A percentile compares a stretch with the other conserved stretches of the same genome.
phyloP scores from a whole-genome alignment of 805 yeast genomes.

The Tetrapisispora nanseiensis region DNA sequence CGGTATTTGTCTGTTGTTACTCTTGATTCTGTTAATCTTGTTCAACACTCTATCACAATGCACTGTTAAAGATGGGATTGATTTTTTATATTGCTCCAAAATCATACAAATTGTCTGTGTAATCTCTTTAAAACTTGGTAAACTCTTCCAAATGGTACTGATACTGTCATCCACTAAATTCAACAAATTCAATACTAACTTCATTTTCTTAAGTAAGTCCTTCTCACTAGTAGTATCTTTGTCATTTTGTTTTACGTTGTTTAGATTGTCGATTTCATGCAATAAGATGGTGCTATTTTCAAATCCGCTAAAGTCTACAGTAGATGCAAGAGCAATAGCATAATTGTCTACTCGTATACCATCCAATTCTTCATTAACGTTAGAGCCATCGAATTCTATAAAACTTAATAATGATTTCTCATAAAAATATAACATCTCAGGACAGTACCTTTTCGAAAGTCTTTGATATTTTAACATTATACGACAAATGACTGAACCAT shows the following conservation, averaged over 20 bases:
- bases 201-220: background rate
- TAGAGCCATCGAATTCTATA: constrained; percentile 11
- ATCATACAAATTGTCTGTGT: constrained; percentile 38
- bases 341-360: constrained; percentile 17
- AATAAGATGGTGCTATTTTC: constrained; percentile 10
- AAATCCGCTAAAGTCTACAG: constrained; percentile 5
- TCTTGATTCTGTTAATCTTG: constrained; percentile 41
- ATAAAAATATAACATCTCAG: constrained; percentile 60
- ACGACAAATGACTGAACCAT: constrained; percentile 60
- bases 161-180: constrained; percentile 25
- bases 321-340: constrained; percentile 11
- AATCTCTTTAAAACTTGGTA: constrained; percentile 52
- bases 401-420: constrained; percentile 41
- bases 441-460: constrained; percentile 67
- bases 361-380: background rate
- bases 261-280: constrained; percentile 26
- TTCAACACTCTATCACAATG: constrained; percentile 16
- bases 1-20: constrained; percentile 53
- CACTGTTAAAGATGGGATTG: constrained; percentile 27
- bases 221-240: constrained; percentile 22
- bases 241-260: background rate
- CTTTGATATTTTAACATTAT: constrained; percentile 64
- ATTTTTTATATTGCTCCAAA: constrained; percentile 33
- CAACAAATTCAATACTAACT: constrained; percentile 22
- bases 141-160: constrained; percentile 48